Base-by-base conservation (phyloP, 2,329 filamentous ascomycete species). In the Exserohilum rostratum region DNA sequence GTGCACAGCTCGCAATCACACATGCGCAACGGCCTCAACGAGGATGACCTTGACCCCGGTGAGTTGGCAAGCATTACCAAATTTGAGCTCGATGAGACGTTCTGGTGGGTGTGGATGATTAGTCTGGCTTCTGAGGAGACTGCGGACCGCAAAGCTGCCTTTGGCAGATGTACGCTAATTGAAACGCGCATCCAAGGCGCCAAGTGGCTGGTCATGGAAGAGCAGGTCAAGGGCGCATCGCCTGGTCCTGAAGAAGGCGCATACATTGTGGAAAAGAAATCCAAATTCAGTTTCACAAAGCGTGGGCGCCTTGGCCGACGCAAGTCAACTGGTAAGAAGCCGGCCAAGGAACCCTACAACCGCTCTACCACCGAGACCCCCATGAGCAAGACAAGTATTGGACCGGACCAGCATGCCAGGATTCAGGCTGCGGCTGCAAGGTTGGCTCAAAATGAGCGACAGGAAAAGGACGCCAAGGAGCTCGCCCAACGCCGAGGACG, bases 81-180 rank as follows among this genome's bases (percentile, higher is more conserved):
- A 33, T 85, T 98, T 53, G 88, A 95, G 59, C 82, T 99, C 5
- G 95, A 99, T 66, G 93, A 98, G 73, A 89, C 92, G 1, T 99
- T 99, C 75, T 99, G 95, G 95, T 98, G 95, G 93, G 95, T 98
- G 3, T 99, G 95, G 95, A 98, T 99, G 83, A 96, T 87, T 65
- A 98, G 93, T 81, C 79, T 99, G 68, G 92, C 93, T 1, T 90
- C 87, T 0, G 95, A 99, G 69, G 95, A 99, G 77, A 90, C 93
- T 0, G 77, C 87, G 0, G 84, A 88, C 42, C 87, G 95, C 57
- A 99, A 99, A 73, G 89, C 93, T 5, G 91, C 93, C 0, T 99
- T 99, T 73, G 95, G 95, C 33, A 85, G 95, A 60, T 99, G 95
- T 69, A 91, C 95, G 17, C 83, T 99, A 34, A 85, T 98, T 40